Conservation (phyloP, 2,329 filamentous ascomycete genomes). For the Daldinia sp. region DNA sequence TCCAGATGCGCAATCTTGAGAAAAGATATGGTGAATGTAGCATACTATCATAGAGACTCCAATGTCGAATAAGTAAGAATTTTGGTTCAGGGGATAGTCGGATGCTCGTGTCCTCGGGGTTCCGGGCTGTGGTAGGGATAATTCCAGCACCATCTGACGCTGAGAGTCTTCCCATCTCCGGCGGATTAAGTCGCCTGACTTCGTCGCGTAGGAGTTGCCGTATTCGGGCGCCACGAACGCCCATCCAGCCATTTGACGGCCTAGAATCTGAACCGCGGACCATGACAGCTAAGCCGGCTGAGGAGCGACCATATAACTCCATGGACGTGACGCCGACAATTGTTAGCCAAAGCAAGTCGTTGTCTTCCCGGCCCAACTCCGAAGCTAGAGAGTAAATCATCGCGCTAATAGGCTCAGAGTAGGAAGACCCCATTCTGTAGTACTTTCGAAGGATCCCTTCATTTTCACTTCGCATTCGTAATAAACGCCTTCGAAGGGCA, state of each 20-base stretch:
- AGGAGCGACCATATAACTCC: conserved; percentile 89
- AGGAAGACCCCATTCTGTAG: conserved; percentile 88
- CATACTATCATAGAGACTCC: conserved; percentile 99
- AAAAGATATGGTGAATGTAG: conserved; percentile 96
- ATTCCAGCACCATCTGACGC: conserved; percentile 77
- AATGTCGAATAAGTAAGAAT: conserved; percentile 92
- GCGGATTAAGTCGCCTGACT: conserved; percentile 91
- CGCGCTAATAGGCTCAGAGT: conserved; percentile 93
- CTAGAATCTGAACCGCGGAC: conserved; percentile 67
- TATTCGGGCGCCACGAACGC: conserved; percentile 83
- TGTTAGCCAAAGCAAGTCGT: conserved; percentile 92
- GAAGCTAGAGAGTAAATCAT: conserved; percentile 95
- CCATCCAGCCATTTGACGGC: conserved; percentile 79
- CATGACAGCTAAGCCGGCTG: conserved; percentile 78
- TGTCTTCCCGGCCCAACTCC: conserved; percentile 95
- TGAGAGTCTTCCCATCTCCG: conserved; percentile 67
- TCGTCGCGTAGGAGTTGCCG: conserved; percentile 90
- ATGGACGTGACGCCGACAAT: conserved; percentile 96
- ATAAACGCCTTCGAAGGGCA: conserved; percentile 76
- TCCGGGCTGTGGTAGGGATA: conserved; percentile 88
- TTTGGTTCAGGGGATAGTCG: conserved; percentile 92
- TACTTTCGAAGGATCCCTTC: conserved; percentile 82
- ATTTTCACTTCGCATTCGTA: conserved; percentile 81
- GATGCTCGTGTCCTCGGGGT: conserved; percentile 91
- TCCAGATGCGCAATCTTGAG: conserved; percentile 93